Evolutionary conservation across 2,329 filamentous ascomycete species (phyloP).

Genomic region (Xylariales sp.): DNA sequence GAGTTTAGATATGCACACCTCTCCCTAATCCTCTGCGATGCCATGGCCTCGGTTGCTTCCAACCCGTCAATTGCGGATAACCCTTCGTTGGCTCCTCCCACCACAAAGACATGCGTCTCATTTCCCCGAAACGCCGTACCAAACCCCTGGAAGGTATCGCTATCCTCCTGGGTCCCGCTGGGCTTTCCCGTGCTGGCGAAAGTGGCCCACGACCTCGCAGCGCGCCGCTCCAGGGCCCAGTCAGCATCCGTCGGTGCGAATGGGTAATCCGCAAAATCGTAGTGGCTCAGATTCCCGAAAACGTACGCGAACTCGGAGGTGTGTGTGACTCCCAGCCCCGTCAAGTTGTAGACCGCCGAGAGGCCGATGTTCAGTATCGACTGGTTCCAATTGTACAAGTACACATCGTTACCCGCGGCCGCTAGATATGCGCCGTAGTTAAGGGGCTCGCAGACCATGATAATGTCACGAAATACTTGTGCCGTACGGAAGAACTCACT

Average conservation of each 20-base stretch:
- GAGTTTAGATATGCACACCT: constrained; percentile 43
- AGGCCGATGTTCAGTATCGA: constrained; percentile 44
- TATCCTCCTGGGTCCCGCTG: constrained; percentile 16
- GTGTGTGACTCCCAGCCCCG: constrained; percentile 42
- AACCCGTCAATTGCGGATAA: constrained; percentile 33
- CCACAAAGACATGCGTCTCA: constrained; percentile 32
- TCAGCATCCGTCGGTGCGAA: constrained; percentile 34
- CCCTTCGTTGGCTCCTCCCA: constrained; percentile 39
- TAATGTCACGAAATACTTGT: constrained; percentile 45
- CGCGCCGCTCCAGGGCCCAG: constrained; percentile 30
- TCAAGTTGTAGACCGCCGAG: constrained; percentile 20
- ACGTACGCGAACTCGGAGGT: constrained; percentile 50
- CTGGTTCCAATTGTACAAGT: constrained; percentile 49
- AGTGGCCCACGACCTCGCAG: constrained; percentile 42
- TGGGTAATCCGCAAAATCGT: constrained; percentile 29
- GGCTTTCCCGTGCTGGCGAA: constrained; percentile 37
- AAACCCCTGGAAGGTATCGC: constrained; percentile 37
- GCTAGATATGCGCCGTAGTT: constrained; percentile 35
- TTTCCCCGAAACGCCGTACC: constrained; percentile 27
- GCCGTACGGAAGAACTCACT: constrained; percentile 45
- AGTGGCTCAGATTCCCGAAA: constrained; percentile 41
- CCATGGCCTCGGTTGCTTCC: constrained; percentile 27
- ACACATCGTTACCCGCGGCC: constrained; percentile 33
- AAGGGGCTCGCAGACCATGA: constrained; percentile 45
- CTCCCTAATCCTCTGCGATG: constrained; percentile 36